Base-by-base conservation (phyloP, 2,329 filamentous ascomycete genomes). In the Penicillium freii region DNA sequence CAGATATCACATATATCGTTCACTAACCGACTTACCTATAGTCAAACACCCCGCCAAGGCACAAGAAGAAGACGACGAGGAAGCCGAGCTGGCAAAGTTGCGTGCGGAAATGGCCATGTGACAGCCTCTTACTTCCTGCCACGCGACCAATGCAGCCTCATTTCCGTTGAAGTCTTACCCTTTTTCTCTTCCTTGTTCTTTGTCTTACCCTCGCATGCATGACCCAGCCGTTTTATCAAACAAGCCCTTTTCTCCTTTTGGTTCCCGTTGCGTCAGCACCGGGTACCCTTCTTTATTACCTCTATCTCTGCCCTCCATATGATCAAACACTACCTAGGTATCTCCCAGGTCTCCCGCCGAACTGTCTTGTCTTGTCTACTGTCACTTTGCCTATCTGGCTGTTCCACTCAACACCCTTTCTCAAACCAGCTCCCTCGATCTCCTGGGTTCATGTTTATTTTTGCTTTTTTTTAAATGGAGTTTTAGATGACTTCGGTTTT, bases 31-130 rank as follows among this genome's bases (percentile, higher is more conserved):
- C 21, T 9, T 11, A 7, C 15, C 46, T 56, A 56, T 59, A 80
- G 77, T 76, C 65, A 78, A 76, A 72, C 75, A 76, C 61, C 80
- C 80, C 69, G 67, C 76, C 60, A 73, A 78, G 75, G 78, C 65
- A 71, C 73, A 60, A 73, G 87, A 89, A 72, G 91, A 96, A 75
- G 92, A 97, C 75, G 93, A 97, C 82, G 94, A 97, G 73, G 93
- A 97, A 76, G 93, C 88, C 69, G 93, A 97, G 79, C 81, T 97
- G 71, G 86, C 89, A 76, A 97, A 94, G 78, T 77, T 99, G 66
- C 92, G 96, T 74, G 92, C 91, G 36, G 93, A 97, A 77, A 97
- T 97, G 93, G 92, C 92, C 64, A 96, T 97, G 88, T 96, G 76
- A 77, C 70, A 46, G 44, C 39, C 42, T 19, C 48, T 53, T 52